Evolutionary conservation across 2,329 filamentous ascomycete species (phyloP).

Genomic region (Sporothrix luriei): DNA sequence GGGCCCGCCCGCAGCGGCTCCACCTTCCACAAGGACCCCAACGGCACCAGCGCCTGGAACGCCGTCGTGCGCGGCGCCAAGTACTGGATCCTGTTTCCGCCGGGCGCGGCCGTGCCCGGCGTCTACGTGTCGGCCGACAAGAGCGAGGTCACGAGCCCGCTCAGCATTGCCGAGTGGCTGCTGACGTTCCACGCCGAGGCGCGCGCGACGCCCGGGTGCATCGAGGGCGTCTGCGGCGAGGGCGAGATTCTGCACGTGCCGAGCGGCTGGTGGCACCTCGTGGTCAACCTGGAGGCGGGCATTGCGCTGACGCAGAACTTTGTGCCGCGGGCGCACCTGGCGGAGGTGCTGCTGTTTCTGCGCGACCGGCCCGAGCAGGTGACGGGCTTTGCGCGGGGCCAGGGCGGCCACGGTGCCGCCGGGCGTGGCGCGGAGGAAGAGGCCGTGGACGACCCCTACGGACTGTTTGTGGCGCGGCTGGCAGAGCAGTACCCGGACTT

Average conservation of each 20-base stretch:
- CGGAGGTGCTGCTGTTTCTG: constrained; percentile 77
- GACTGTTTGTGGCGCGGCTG: constrained; percentile 72
- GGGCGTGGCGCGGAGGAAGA: constrained; percentile 64
- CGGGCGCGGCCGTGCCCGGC: constrained; percentile 75
- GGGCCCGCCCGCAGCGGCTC: constrained; percentile 85
- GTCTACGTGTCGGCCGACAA: constrained; percentile 88
- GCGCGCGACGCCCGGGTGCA: constrained; percentile 71
- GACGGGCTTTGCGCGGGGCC: constrained; percentile 66
- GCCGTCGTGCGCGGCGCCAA: constrained; percentile 86
- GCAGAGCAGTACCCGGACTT: constrained; percentile 64
- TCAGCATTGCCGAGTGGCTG: constrained; percentile 97
- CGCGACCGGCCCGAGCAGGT: constrained; percentile 81
- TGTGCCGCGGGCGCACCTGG: constrained; percentile 74
- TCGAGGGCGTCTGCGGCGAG: constrained; percentile 79
- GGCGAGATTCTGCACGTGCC: constrained; percentile 93
- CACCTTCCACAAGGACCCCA: constrained; percentile 88
- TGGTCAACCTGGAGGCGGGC: constrained; percentile 81
- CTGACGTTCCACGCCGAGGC: constrained; percentile 86
- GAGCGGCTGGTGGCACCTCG: constrained; percentile 94
- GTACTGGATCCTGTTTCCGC: constrained; percentile 99
- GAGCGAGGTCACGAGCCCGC: constrained; percentile 88
- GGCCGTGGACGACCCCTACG: constrained; percentile 70
- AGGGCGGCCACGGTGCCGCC: constrained; percentile 44
- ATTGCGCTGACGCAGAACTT: constrained; percentile 97
- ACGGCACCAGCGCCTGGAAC: constrained; percentile 84